phyloP scores from a whole-genome alignment of 2,329 filamentous ascomycete species.

The Fusarium domesticum region DNA sequence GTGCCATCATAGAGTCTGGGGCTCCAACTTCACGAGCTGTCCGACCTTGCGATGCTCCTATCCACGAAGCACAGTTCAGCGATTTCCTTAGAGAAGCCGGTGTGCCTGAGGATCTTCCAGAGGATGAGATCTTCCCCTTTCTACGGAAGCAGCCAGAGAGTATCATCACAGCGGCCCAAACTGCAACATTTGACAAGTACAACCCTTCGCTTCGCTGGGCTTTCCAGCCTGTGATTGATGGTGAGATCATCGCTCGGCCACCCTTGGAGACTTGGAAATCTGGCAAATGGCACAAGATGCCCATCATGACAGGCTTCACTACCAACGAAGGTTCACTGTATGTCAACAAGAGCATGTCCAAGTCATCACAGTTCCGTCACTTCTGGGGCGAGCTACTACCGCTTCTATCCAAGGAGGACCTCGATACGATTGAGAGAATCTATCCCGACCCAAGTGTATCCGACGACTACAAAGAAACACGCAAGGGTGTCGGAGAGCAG shows the following conservation, averaged over 20 bases:
- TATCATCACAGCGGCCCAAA: conserved; percentile 37
- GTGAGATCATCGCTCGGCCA: conserved; percentile 53
- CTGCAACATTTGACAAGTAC: conserved; percentile 44
- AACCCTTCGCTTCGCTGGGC: conserved; percentile 51
- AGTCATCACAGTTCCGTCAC: conserved; percentile 49
- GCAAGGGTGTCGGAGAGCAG: conserved; percentile 43
- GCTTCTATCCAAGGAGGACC: conserved; percentile 47
- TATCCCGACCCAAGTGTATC: conserved; percentile 56
- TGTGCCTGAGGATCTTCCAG: conserved; percentile 13
- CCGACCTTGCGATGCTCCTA: conserved; percentile 51
- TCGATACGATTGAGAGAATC: conserved; percentile 51
- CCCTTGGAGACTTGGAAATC: conserved; percentile 56
- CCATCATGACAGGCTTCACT: conserved; percentile 66
- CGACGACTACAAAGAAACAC: conserved; percentile 37
- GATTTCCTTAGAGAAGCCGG: conserved; percentile 20
- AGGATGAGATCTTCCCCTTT: conserved; percentile 40
- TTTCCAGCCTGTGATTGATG: conserved; percentile 66
- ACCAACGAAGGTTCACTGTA: conserved; percentile 67
- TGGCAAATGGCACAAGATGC: conserved; percentile 29
- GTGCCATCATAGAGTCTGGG: conserved; percentile 56
- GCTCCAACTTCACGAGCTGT: conserved; percentile 53
- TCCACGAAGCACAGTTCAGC: conserved; percentile 56
- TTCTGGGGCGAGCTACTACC: conserved; percentile 64
- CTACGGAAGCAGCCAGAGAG: conserved; percentile 43
- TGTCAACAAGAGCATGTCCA: conserved; percentile 49